These are phyloP conservation scores for Hanseniaspora hatyaiensis DNA, from an alignment of 805 yeast genomes.

Conservation along the genomic window DNA sequence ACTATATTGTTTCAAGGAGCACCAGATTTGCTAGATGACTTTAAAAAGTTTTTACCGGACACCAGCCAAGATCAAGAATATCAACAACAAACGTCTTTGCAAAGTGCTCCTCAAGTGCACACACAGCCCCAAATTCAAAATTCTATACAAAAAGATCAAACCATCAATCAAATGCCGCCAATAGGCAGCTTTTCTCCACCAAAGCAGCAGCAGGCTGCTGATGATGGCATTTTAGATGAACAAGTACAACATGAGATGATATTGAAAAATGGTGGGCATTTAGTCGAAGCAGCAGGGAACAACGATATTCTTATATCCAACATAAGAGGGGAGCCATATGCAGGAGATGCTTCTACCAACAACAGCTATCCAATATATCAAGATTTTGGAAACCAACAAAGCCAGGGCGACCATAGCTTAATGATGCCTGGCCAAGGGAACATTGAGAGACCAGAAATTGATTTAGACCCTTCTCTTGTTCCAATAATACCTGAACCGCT, in stretches of 20 bases:
- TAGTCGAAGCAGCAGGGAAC: conserved; percentile 19
- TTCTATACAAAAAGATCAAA: conserved; percentile 19
- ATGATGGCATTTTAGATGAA: conserved; percentile 20
- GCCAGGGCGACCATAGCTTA: conserved; percentile 20
- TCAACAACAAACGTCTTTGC: conserved; percentile 10
- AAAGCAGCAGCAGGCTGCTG: conserved; percentile 22
- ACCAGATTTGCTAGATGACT: conserved; percentile 88
- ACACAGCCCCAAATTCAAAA: conserved; percentile 19
- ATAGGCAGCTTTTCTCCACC: conserved; percentile 32
- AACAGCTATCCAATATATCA: conserved; percentile 26
- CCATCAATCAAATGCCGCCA: conserved; percentile 26
- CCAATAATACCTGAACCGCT: conserved; percentile 83
- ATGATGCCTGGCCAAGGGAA: conserved; percentile 21
- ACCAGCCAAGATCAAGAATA: conserved; percentile 20
- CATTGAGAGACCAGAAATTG: conserved; percentile 32
- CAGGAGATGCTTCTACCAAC: conserved; percentile 22
- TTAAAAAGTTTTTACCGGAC: conserved; percentile 90
- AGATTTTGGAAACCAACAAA: conserved; percentile 20
- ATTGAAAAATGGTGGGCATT: conserved; percentile 8
- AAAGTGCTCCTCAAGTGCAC: conserved; percentile 13
- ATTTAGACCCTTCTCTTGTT: conserved; percentile 54
- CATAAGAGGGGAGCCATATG: conserved; percentile 27
- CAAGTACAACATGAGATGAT: conserved; percentile 29
- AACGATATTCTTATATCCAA: conserved; percentile 30
- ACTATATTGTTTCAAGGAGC: conserved; percentile 80